phyloP scores from a whole-genome alignment of 495 filamentous ascomycete species.

The Staphylotrichum longicolle region DNA sequence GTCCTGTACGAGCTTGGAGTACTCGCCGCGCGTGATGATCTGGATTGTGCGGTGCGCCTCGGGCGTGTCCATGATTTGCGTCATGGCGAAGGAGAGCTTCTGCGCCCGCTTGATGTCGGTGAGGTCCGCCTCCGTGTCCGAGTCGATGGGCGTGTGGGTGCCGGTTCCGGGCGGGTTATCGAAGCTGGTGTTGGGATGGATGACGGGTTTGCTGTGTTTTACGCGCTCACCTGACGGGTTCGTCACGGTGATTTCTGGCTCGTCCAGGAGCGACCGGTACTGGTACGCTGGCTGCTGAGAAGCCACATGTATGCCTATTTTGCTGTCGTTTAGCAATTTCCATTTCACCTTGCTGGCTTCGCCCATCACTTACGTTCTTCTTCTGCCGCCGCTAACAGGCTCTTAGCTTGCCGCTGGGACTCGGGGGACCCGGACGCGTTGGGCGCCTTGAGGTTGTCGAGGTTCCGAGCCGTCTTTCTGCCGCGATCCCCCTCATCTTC shows the following conservation, averaged over 20 bases:
- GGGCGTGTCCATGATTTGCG: constrained; percentile 71
- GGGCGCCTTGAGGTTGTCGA: constrained; percentile 27
- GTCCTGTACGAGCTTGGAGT: constrained; percentile 63
- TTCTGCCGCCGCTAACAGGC: constrained; percentile 66
- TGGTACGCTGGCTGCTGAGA: constrained; percentile 38
- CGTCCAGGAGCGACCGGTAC: constrained; percentile 57
- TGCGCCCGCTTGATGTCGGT: constrained; percentile 84
- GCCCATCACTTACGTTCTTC: constrained; percentile 65
- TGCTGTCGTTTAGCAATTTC: constrained; percentile 21
- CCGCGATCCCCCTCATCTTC: constrained; percentile 54
- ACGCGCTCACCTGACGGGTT: constrained; percentile 57
- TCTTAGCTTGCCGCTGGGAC: constrained; percentile 46
- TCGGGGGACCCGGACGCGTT: constrained; percentile 25
- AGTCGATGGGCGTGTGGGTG: constrained; percentile 73
- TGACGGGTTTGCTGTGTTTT: constrained; percentile 55
- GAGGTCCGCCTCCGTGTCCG: constrained; percentile 81
- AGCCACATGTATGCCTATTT: constrained; percentile 42
- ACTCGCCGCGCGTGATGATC: constrained; percentile 87
- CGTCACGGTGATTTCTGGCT: constrained; percentile 63
- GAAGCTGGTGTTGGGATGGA: constrained; percentile 81
- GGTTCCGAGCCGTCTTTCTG: constrained; percentile 42
- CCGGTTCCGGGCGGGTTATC: constrained; percentile 65
- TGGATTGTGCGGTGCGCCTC: constrained; percentile 75
- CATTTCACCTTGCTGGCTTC: neutral
- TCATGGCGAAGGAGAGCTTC: constrained; percentile 73